Base-by-base conservation (phyloP, 1,284 basidiomycete species). In the Mixia osmundae region DNA sequence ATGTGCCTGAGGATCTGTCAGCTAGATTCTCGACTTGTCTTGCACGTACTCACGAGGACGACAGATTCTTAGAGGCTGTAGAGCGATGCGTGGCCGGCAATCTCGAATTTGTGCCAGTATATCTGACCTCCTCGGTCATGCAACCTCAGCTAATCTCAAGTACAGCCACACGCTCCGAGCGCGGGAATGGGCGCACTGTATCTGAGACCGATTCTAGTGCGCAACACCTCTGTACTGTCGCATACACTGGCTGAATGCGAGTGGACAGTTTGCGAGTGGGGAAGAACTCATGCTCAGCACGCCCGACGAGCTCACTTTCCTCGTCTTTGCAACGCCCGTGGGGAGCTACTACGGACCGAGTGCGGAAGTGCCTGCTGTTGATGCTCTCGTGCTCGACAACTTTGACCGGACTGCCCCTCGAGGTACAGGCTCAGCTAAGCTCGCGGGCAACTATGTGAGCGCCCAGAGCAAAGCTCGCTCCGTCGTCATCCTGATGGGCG, bases 401-500 rank as follows among this genome's bases (percentile, higher is more conserved):
- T 57, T 57, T 26, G 55, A 56, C 43, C 47, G 55, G 12, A 49
- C 54, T 2, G 55, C 54, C 6, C 53, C 54, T 1, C 38, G 35
- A 26, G 45, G 45, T 18, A 40, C 38, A n/a, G 51, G 53, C 4
- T 25, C 9, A 5, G 22, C 20, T 38, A 57, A 57, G 44, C 48
- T 57, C 7, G 54, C 49, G 15, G 54, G 54, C 27, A 55, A 56
- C 44, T 56, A 56, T 31, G 54, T n/a, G n/a, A n/a, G n/a, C n/a
- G n/a, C n/a, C n/a, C n/a, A n/a, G n/a, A n/a, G n/a, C n/a, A n/a
- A n/a, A n/a, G n/a, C n/a, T n/a, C n/a, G n/a, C n/a, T n/a, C n/a
- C n/a, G n/a, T n/a, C n/a, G n/a, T n/a, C n/a, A n/a, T n/a, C n/a
- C n/a, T n/a, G n/a, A n/a, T n/a, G n/a, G n/a, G n/a, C n/a, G n/a